phyloP scores from a whole-genome alignment of 2,329 filamentous ascomycete genomes.

The Dactylellina drechsleri region DNA sequence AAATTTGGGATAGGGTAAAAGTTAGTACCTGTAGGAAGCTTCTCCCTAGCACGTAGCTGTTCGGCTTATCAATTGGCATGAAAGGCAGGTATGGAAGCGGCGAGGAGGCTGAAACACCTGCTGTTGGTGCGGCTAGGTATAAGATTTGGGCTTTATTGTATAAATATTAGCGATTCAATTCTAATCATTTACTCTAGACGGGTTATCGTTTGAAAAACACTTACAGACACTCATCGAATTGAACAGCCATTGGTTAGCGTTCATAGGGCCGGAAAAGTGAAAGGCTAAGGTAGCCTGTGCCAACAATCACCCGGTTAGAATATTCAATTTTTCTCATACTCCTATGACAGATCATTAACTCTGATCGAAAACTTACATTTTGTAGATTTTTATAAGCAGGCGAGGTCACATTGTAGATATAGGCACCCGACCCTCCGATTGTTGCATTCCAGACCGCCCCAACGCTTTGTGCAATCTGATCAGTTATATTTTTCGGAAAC shows the following conservation, averaged over 20 bases:
- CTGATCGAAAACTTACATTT: constrained; percentile 10
- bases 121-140: constrained; percentile 26
- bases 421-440: constrained; percentile 36
- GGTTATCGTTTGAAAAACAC: background rate
- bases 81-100: constrained; percentile 38
- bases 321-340: too few relatives aligned
- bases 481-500: constrained; percentile 34
- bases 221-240: constrained; percentile 45
- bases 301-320: too few relatives aligned
- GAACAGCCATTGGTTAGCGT: constrained; percentile 35
- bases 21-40: constrained; percentile 39
- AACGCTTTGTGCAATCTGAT: constrained; percentile 45
- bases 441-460: constrained; percentile 47
- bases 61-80: constrained; percentile 33
- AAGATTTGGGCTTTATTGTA: constrained; percentile 32
- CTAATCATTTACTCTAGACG: background rate
- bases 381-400: constrained; percentile 42
- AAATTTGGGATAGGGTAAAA: too few relatives aligned
- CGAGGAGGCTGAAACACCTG: constrained; percentile 16
- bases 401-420: constrained; percentile 35
- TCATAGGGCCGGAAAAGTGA: constrained; percentile 31
- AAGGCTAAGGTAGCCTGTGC: constrained; percentile 42
- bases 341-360: too few relatives aligned
- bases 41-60: constrained; percentile 40
- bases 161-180: background rate